These are phyloP conservation scores for Bromus sterilis DNA, from an alignment of 176 grass and related monocot genomes.

Conservation along the genomic window DNA sequence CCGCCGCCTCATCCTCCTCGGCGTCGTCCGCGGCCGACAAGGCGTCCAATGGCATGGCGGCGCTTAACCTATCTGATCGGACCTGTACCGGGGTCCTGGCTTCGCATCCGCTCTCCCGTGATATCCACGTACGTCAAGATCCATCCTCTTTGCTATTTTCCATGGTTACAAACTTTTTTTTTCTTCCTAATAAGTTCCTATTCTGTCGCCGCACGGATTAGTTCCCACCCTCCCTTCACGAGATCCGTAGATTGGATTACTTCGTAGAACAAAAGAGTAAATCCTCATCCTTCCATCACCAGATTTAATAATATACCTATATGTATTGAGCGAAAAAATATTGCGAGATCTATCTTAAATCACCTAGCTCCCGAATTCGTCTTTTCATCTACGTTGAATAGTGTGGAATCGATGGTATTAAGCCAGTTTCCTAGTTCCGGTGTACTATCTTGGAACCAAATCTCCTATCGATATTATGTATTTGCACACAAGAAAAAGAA, in stretches of 20 bases:
- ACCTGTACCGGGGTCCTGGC: constrained; percentile 92
- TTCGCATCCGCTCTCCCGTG: constrained; percentile 76
- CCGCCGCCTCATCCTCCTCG: constrained; percentile 10
- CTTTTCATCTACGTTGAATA: neutral
- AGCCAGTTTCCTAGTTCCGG: neutral
- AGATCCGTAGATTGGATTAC: neutral
- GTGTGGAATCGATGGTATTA: neutral
- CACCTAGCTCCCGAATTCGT: too few relatives aligned
- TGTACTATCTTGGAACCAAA: neutral
- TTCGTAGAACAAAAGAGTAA: neutral
- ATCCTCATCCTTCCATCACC: neutral
- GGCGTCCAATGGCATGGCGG: constrained; percentile 34
- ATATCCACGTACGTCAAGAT: constrained; percentile 71
- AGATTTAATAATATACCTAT: neutral
- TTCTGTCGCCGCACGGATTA: neutral
- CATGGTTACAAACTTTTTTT: neutral
- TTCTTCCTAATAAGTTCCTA: too few relatives aligned
- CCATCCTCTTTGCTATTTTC: neutral
- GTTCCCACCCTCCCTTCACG: neutral
- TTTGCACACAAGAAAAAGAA: neutral
- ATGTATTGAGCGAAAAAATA: neutral
- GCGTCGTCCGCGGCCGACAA: constrained; percentile 21
- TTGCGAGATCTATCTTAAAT: neutral
- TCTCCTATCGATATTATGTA: neutral
- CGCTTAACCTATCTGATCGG: constrained; percentile 64